Percentiles rank a stretch among this genome's conserved stretches.
Evolutionary conservation across 345 rosid genomes (phyloP).

Genomic region (Litchi chinensis): DNA sequence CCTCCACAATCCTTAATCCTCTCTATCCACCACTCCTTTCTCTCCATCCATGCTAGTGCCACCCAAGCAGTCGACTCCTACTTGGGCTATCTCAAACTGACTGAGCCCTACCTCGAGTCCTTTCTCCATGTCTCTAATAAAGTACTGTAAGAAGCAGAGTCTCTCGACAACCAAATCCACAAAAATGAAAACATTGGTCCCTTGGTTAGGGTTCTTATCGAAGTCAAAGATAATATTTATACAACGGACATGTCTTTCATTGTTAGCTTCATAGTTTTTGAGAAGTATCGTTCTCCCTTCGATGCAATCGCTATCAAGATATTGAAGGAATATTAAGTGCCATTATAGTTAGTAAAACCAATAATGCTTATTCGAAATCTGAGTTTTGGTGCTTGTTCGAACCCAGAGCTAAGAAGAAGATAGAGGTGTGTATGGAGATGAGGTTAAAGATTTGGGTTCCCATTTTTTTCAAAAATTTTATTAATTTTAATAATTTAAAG

Average conservation of each 20-base stretch:
- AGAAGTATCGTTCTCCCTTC: constrained; percentile 70
- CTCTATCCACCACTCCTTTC: constrained; percentile 67
- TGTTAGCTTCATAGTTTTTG: constrained; percentile 72
- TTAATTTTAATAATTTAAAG: too few species aligned
- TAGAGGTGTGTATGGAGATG: too few species aligned
- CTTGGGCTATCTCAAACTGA: constrained; percentile 59
- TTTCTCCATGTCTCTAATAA: constrained; percentile 74
- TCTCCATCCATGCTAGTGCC: constrained; percentile 63
- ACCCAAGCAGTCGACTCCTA: constrained; percentile 68
- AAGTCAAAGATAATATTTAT: constrained; percentile 83
- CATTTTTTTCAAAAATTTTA: too few species aligned
- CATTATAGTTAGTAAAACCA: too few species aligned
- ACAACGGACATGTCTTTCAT: constrained; percentile 89
- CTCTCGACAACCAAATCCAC: constrained; percentile 48
- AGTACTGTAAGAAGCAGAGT: constrained; percentile 53
- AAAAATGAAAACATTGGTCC: constrained; percentile 68
- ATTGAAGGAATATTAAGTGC: constrained; percentile 66
- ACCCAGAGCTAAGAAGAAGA: too few species aligned
- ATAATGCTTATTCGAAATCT: too few species aligned
- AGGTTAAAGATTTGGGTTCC: too few species aligned
- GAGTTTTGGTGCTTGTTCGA: too few species aligned
- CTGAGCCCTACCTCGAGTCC: constrained; percentile 72
- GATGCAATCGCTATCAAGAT: constrained; percentile 78
- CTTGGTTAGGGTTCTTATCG: constrained; percentile 77
- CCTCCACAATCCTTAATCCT: constrained; percentile 67